Conservation (phyloP, 345 rosid species). For the Salix dunnii region DNA sequence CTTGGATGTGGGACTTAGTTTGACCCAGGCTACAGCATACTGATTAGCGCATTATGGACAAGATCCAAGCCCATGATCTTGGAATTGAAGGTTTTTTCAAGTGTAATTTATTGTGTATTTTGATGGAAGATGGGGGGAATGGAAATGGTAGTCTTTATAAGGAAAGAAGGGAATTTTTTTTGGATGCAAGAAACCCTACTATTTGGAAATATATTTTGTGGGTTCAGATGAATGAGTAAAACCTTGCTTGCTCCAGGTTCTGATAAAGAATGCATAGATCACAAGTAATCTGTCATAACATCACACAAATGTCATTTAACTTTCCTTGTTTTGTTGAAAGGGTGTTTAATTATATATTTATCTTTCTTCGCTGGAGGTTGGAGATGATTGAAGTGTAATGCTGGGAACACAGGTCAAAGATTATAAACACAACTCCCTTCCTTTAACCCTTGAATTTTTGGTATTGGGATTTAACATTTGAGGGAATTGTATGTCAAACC, state of each 20-base stretch:
- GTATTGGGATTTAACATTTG: neutral
- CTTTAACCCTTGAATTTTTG: neutral
- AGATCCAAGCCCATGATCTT: neutral
- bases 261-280: too few species aligned
- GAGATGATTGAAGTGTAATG: neutral
- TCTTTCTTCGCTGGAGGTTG: neutral
- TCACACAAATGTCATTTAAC: neutral
- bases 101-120: neutral
- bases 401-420: neutral
- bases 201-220: too few species aligned
- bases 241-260: rapidly evolving
- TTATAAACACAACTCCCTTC: neutral
- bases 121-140: neutral
- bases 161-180: neutral
- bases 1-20: neutral
- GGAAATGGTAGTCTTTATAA: neutral
- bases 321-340: neutral
- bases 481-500: neutral
- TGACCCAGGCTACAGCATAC: neutral
- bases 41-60: neutral
- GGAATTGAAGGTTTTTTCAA: neutral
- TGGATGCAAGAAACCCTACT: too few species aligned
- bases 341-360: neutral
- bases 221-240: too few species aligned
- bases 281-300: too few species aligned